Base-by-base conservation (phyloP, 2,329 filamentous ascomycete genomes). In the Mycosphaerella sp. region DNA sequence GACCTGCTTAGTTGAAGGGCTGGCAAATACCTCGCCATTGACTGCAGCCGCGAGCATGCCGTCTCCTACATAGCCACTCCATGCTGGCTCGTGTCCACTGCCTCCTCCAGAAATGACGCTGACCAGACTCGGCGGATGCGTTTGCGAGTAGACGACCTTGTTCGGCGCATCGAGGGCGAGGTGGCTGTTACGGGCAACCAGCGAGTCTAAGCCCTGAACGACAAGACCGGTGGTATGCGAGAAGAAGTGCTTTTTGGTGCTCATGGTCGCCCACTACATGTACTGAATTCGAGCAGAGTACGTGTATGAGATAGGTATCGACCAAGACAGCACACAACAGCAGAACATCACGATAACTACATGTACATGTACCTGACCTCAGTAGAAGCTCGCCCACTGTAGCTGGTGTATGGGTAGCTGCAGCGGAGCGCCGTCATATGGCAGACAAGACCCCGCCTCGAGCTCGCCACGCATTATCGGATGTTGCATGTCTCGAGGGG, bases 201-300 rank as follows among this genome's bases (percentile, higher is more conserved):
- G 65, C 4, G 73, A 73, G 40, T 71, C 70, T 17, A 78, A 69
- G 37, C 73, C 73, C 44, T 72, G 69, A n/a, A 73, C 65, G 1
- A 79, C 75, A 13, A 79, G 70, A 50, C 74, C 75, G 53, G 74
- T 70, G 14, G 74, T 75, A 45, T 70, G 70, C 28, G 72, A 69
- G 55, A 79, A 79, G 65, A 78, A 79, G 62, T 79, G 76, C 65
- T 78, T 25, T 25, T 25, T 79, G 21, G 73, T 70, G 30, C 75
- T 77, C 76, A 79, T 79, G 40, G 34, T 68, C 30, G 43, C 6
- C 21, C 25, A 14, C 41, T 14, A 43, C 12, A 28, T n/a, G 25
- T 21, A 43, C 17, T 6, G 16, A 7, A 12, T 21, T 5, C 17
- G n/a, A 4, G 14, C 12, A 46, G 7, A 25, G 25, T 16, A 14